Percentiles rank a stretch among this genome's conserved stretches.
Conservation (phyloP, 495 filamentous ascomycete genomes). For the Neurospora sp. region DNA sequence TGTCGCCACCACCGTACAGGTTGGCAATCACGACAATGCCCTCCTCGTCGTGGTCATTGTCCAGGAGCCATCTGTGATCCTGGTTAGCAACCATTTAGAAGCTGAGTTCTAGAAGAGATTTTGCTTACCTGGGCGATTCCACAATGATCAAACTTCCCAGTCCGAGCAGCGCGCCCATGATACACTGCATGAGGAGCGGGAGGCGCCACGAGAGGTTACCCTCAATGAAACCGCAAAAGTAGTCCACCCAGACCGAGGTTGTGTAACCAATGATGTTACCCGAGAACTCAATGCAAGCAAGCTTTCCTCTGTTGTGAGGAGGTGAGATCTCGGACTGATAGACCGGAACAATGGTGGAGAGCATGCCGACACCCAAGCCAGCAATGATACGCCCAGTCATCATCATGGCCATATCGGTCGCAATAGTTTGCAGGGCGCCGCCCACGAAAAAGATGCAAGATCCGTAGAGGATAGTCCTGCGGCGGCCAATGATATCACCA, state of each 20-base stretch:
- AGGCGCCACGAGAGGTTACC: conserved; percentile 83
- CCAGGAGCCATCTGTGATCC: conserved; percentile 71
- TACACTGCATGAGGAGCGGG: conserved; percentile 83
- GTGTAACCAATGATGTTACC: conserved; percentile 95
- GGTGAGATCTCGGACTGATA: conserved; percentile 98
- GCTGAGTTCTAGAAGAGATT: not conserved
- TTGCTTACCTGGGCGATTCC: conserved; percentile 78
- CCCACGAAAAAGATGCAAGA: conserved; percentile 87
- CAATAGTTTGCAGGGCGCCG: conserved; percentile 74
- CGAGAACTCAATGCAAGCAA: conserved; percentile 96
- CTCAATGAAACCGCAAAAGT: conserved; percentile 86
- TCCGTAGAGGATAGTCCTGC: conserved; percentile 87
- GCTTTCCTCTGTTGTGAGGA: conserved; percentile 86
- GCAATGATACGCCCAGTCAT: conserved; percentile 82
- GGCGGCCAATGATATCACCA: conserved; percentile 84
- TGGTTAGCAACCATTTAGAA: conserved; percentile 4
- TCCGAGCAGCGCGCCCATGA: conserved; percentile 81
- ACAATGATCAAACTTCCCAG: conserved; percentile 85
- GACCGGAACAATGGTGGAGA: conserved; percentile 95
- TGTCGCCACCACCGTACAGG: conserved; percentile 89
- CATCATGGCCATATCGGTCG: conserved; percentile 83
- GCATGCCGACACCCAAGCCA: conserved; percentile 83
- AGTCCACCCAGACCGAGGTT: conserved; percentile 96
- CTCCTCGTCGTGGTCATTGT: conserved; percentile 97
- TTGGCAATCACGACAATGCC: conserved; percentile 97